Percentiles rank a stretch among this genome's conserved stretches.
phyloP scores from a whole-genome alignment of 441 rosid genomes.

The Pelargonium myrrhifolium region DNA sequence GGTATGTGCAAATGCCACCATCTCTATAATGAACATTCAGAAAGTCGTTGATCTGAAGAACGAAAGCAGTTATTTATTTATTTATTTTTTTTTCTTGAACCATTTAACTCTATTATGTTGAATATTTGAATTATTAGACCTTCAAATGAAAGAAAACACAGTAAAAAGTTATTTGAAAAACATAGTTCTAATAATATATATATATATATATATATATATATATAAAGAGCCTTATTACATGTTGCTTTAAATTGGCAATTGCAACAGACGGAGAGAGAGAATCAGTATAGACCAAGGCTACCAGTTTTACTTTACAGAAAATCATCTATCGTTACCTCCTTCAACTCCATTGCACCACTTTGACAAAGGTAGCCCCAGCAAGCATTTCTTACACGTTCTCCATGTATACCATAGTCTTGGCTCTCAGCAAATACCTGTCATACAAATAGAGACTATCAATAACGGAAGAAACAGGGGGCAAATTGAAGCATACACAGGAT shows the following conservation, averaged over 20 bases:
- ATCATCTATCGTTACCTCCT: slow-evolving; percentile 46
- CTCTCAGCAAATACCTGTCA: slow-evolving; percentile 85
- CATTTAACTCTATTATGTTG: not conserved
- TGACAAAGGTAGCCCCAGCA: slow-evolving; percentile 99
- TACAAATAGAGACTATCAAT: slow-evolving; percentile 13
- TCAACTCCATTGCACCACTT: slow-evolving; percentile 81
- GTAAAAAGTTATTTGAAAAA: not conserved
- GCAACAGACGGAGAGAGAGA: not conserved
- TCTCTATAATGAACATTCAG: not conserved
- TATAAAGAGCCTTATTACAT: not conserved
- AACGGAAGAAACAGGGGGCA: slow-evolving; percentile 8
- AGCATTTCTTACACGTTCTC: slow-evolving; percentile 90
- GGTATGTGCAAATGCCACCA: not conserved
- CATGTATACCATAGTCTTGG: slow-evolving; percentile 95
- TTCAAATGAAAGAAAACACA: not conserved
- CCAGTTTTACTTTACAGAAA: not conserved
- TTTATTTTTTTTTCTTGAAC: not conserved
- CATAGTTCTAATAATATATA: not conserved
- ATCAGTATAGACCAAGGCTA: not conserved
- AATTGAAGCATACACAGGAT: not conserved
- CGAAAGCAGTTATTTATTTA: not conserved
- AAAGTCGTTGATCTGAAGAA: not conserved
- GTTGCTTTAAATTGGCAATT: not conserved
- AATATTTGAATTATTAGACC: not conserved
- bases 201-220: too few relatives aligned